These are phyloP conservation scores for Penicillium sp. DNA, from an alignment of 2,329 filamentous ascomycete species.

Conservation along the genomic window DNA sequence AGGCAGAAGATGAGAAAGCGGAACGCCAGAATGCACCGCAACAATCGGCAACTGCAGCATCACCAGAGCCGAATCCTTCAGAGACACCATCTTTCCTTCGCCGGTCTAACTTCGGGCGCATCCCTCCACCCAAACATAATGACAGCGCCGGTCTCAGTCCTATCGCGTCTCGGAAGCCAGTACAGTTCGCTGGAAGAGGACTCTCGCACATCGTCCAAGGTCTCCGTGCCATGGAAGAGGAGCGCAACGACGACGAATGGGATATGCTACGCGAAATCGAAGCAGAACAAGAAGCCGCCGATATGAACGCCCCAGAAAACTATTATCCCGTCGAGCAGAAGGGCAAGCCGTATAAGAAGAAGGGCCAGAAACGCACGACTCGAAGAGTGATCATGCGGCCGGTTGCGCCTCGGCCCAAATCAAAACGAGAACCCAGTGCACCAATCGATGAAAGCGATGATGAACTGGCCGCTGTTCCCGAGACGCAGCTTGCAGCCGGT, in stretches of 20 bases:
- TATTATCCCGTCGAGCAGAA: constrained; percentile 23
- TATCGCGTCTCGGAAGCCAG: constrained; percentile 37
- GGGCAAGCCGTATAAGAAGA: constrained; percentile 44
- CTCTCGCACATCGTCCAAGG: constrained; percentile 41
- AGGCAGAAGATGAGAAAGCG: constrained; percentile 27
- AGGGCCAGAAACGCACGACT: constrained; percentile 51
- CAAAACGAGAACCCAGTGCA: constrained; percentile 19
- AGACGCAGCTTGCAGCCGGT: constrained; percentile 26
- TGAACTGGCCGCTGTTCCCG: constrained; percentile 29
- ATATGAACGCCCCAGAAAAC: constrained; percentile 38
- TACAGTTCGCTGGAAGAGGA: constrained; percentile 39
- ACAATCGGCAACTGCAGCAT: constrained; percentile 1
- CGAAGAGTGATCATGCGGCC: constrained; percentile 46
- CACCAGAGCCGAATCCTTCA: constrained; percentile 22
- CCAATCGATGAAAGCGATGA: constrained; percentile 28
- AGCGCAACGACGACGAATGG: constrained; percentile 43
- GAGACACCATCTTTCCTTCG: constrained; percentile 43
- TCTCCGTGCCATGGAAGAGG: constrained; percentile 42
- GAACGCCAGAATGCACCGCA: constrained; percentile 8
- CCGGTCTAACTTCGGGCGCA: constrained; percentile 35
- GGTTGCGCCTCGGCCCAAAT: constrained; percentile 31
- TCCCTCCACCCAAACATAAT: constrained; percentile 13
- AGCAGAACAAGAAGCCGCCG: constrained; percentile 30
- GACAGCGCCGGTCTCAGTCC: constrained; percentile 34
- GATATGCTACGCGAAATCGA: constrained; percentile 47